phyloP scores from a whole-genome alignment of 306 rosid species.

The Vigna trinervia region DNA sequence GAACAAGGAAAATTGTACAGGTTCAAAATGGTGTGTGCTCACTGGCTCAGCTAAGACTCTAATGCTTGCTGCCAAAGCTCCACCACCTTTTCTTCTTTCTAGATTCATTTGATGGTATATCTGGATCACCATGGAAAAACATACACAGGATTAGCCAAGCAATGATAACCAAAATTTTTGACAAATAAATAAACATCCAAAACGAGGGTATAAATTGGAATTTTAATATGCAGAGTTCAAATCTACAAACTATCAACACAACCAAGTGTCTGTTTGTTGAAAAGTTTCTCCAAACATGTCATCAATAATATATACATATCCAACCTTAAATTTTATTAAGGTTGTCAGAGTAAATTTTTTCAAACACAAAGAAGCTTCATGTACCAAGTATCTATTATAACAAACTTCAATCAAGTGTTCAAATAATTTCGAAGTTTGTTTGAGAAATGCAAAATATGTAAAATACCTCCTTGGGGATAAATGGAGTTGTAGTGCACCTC shows the following conservation, averaged over 20 bases:
- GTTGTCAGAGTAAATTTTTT: neutral
- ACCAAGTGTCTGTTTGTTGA: neutral
- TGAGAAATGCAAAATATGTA: conserved; percentile 9
- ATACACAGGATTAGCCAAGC: neutral
- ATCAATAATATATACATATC: neutral
- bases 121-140: conserved; percentile 44
- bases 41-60: conserved; percentile 24
- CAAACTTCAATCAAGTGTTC: neutral
- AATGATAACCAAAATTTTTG: neutral
- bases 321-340: neutral
- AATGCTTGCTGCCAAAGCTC: conserved; percentile 69
- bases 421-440: neutral
- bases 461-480: conserved; percentile 78
- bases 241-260: neutral
- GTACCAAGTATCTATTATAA: neutral
- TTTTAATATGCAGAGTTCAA: neutral
- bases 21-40: conserved; percentile 33
- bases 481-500: conserved; percentile 95
- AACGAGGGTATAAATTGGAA: neutral
- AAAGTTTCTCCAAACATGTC: no score
- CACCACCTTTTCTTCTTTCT: conserved; percentile 78
- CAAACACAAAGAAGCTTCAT: neutral
- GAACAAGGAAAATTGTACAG: conserved; percentile 32
- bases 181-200: neutral
- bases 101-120: conserved; percentile 55